Evolutionary conservation across 768 basidiomycete species (phyloP).

Genomic region (Rubroboletus satanas): DNA sequence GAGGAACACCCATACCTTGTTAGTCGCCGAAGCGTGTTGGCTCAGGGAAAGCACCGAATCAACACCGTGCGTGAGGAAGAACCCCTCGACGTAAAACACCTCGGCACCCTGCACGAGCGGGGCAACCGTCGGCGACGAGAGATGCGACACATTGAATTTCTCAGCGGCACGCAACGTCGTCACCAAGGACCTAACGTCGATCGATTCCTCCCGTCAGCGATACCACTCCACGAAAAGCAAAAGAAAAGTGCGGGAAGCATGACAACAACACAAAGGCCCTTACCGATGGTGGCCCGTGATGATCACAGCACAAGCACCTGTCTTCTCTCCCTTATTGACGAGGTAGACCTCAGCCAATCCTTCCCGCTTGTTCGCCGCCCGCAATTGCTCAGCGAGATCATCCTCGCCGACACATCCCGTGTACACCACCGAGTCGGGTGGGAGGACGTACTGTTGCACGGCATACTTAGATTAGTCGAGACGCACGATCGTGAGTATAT

Average conservation of each 20-base stretch:
- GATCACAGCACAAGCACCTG: conserved; percentile 95
- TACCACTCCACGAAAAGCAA: not conserved
- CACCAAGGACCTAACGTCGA: conserved; percentile 69
- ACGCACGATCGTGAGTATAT: conserved; percentile 6
- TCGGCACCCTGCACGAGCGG: conserved; percentile 76
- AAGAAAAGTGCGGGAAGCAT: not conserved
- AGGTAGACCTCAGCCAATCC: conserved; percentile 86
- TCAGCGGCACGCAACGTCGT: conserved; percentile 90
- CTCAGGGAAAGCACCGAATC: conserved; percentile 68
- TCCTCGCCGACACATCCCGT: conserved; percentile 94
- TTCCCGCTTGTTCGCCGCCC: conserved; percentile 87
- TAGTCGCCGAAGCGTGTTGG: conserved; percentile 67
- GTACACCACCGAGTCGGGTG: conserved; percentile 85
- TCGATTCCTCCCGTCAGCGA: not conserved
- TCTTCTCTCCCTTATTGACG: conserved; percentile 82
- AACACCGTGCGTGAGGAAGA: conserved; percentile 92
- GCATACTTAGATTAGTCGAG: not conserved
- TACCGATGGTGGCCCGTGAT: conserved; percentile 92
- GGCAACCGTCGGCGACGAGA: conserved; percentile 71
- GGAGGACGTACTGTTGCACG: conserved; percentile 74
- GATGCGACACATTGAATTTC: conserved; percentile 78
- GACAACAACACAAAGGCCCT: conserved; percentile 8
- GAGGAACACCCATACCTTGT: conserved; percentile 52
- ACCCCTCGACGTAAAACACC: conserved; percentile 93
- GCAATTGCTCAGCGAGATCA: conserved; percentile 84